These are phyloP conservation scores for Ganoderma boninense DNA, from an alignment of 1,284 basidiomycete species.

Conservation along the genomic window DNA sequence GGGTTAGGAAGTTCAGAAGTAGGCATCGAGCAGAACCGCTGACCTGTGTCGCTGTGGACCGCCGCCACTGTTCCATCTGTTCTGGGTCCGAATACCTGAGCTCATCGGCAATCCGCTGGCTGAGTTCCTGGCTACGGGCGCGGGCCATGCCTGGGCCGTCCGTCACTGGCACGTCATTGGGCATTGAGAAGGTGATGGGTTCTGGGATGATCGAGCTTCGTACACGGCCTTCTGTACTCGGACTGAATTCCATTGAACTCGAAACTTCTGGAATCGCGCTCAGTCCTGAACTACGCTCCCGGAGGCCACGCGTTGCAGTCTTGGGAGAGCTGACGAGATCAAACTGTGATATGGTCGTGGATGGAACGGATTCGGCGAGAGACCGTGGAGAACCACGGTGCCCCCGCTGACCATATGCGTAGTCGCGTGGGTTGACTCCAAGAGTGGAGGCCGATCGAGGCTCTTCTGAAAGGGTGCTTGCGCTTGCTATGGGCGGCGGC, in stretches of 20 bases:
- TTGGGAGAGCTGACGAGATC: constrained; percentile 48
- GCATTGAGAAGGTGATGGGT: constrained; percentile 34
- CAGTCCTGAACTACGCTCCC: constrained; percentile 40
- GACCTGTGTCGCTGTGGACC: constrained; percentile 39
- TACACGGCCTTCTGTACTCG: constrained; percentile 32
- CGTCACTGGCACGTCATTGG: constrained; percentile 29
- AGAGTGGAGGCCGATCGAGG: constrained; percentile 8
- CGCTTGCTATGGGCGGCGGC: constrained; percentile 20
- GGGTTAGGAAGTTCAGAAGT: constrained; percentile 7
- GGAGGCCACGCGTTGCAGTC: constrained; percentile 24
- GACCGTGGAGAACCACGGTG: constrained; percentile 35
- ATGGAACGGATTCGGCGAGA: constrained; percentile 38
- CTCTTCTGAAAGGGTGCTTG: constrained; percentile 21
- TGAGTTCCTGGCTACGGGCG: constrained; percentile 29
- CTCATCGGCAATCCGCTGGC: constrained; percentile 39
- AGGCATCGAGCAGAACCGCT: constrained; percentile 1
- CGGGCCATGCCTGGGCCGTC: constrained; percentile 9
- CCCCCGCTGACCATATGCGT: constrained; percentile 28
- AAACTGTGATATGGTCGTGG: constrained; percentile 50
- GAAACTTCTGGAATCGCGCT: constrained; percentile 51
- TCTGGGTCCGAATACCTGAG: constrained; percentile 48
- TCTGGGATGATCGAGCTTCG: constrained; percentile 37
- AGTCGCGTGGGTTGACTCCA: constrained; percentile 28
- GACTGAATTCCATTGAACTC: constrained; percentile 43
- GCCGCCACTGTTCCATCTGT: constrained; percentile 47